phyloP scores from a whole-genome alignment of 2,329 filamentous ascomycete species.

The Colletotrichum liriopes region DNA sequence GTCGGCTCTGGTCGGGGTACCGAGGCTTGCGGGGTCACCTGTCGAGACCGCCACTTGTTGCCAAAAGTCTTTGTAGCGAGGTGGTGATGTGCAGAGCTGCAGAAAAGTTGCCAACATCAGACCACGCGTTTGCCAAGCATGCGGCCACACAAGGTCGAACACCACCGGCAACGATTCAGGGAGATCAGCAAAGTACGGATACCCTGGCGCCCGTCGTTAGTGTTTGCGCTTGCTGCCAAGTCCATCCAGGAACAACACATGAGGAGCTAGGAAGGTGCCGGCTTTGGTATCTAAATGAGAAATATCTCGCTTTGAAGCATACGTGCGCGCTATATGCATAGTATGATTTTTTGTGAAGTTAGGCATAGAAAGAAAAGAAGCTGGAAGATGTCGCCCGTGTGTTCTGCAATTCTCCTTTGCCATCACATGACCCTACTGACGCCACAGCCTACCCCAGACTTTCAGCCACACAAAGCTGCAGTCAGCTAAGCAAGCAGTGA shows the following conservation, averaged over 20 bases:
- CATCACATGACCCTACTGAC: constrained; percentile 29
- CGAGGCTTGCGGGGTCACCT: not conserved
- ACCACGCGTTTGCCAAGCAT: constrained; percentile 34
- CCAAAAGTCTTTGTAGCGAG: too few relatives aligned
- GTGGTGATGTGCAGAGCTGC: not conserved
- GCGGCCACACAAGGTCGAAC: constrained; percentile 3
- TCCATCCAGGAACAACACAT: constrained; percentile 8
- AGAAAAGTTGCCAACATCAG: constrained; percentile 20
- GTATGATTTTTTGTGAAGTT: not conserved
- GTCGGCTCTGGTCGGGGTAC: not conserved
- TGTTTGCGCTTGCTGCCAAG: constrained; percentile 26
- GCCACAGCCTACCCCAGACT: constrained; percentile 38
- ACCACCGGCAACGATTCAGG: not conserved
- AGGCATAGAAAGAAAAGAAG: constrained; percentile 13
- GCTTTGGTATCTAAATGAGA: not conserved
- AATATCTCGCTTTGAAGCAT: not conserved
- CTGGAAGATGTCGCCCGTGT: not conserved
- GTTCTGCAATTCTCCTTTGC: not conserved
- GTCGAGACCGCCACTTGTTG: not conserved
- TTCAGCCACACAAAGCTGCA: constrained; percentile 11
- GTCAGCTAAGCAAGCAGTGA: constrained; percentile 9
- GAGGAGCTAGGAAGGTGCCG: constrained; percentile 4
- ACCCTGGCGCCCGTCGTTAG: constrained; percentile 21
- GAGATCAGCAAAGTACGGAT: constrained; percentile 18
- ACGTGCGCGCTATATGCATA: accelerated